Evolutionary conservation across 2,329 filamentous ascomycete species (phyloP), one percentile per base, ranked within the genome.

Genomic region (Aspergillus puulaauensis): DNA sequence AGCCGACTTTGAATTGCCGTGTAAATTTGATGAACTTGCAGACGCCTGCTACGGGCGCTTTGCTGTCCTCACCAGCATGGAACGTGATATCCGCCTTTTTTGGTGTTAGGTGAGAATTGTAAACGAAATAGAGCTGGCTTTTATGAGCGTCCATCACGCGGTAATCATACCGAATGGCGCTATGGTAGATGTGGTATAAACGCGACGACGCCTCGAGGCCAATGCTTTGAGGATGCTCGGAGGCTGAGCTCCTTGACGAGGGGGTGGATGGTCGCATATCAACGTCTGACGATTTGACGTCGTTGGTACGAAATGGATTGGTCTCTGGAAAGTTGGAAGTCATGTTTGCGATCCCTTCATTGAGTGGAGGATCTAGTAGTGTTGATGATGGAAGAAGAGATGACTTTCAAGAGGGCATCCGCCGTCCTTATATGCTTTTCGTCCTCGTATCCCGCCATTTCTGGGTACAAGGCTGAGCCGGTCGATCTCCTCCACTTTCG

Each of bases 21-120:
- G 72, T 73, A 52, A 75, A 69, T 39, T 68, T 67, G 11, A 65
- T 54, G 54, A 72, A 75, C 45, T 75, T 73, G 57, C 66, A 68
- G 4, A 69, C 63, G 0, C 66, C 72, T 41, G 65, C 64, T 17
- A 72, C 54, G 11, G 69, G 68, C 4, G 61, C 70, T 3, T 57
- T 64, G 6, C 63, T 61, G 58, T 68, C 61, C 3, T 59, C 24
- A 12, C 72, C 68, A 1, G 60, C 52, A 59, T 76, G 71, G 50
- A 75, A 61, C 2, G 70, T 73, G 7, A 75, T 60, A 17, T 74
- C 71, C 17, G 72, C 66, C 51, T 70, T 74, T 17, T 65, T 66
- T 5, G 70, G 67, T n/a, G 60, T 68, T 21, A 68, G 58, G 6
- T 54, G 17, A 4, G 70, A 73, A 37, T 67, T 70, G 27, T 68